phyloP scores from a whole-genome alignment of 352 stramenopile genomes.

The Phytophthora pistaciae region DNA sequence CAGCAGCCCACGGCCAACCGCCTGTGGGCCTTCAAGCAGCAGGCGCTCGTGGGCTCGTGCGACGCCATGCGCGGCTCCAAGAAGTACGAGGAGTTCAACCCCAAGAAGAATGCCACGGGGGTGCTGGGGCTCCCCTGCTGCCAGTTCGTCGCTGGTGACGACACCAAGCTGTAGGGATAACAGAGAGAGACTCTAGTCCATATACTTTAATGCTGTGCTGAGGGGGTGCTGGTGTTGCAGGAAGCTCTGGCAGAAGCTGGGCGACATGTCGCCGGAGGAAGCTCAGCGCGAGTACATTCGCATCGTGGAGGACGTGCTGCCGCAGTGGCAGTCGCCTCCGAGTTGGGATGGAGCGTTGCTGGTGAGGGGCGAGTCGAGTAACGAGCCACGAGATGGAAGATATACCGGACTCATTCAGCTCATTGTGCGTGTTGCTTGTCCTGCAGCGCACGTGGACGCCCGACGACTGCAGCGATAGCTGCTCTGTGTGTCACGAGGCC shows the following conservation, averaged over 20 bases:
- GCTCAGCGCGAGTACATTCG: conserved; percentile 65
- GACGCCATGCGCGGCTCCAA: conserved; percentile 61
- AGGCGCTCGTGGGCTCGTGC: conserved; percentile 67
- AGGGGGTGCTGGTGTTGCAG: conserved; percentile 25
- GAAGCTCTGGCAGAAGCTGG: conserved; percentile 71
- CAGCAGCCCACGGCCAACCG: conserved; percentile 44
- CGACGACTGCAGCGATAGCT: conserved; percentile 67
- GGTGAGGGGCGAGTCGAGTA: conserved; percentile 22
- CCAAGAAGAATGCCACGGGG: conserved; percentile 13
- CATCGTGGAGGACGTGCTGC: conserved; percentile 62
- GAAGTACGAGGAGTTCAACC: conserved; percentile 45
- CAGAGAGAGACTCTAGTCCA: neutral
- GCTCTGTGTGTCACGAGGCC: conserved; percentile 59
- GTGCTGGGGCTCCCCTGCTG: conserved; percentile 44
- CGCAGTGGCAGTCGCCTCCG: conserved; percentile 61
- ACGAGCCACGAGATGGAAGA: neutral
- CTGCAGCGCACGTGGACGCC: conserved; percentile 71
- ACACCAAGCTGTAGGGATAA: conserved; percentile 55
- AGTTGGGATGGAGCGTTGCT: conserved; percentile 64
- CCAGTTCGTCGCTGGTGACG: conserved; percentile 49
- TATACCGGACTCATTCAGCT: neutral
- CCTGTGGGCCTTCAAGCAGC: conserved; percentile 68
- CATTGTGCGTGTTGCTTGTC: neutral
- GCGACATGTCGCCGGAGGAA: conserved; percentile 52
- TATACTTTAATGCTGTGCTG: neutral